Conservation (phyloP, 179 eudicot genomes). For the Silene coronaria region DNA sequence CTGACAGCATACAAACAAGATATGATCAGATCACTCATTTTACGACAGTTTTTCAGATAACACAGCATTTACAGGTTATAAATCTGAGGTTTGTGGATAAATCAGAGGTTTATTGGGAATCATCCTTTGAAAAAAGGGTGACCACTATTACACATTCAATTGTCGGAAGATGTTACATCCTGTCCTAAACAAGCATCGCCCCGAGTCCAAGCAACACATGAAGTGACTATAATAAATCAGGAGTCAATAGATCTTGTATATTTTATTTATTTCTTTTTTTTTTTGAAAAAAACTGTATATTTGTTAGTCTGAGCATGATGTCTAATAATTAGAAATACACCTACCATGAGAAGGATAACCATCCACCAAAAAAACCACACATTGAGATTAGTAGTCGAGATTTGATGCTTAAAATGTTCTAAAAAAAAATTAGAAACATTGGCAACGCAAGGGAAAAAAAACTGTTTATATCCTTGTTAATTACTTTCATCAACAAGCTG, state of each 20-base stretch:
- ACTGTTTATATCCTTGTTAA: background rate
- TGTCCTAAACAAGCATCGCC: background rate
- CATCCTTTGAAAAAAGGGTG: background rate
- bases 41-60: background rate
- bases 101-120: background rate
- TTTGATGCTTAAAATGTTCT: background rate
- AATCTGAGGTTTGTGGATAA: background rate
- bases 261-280: too few relatives aligned
- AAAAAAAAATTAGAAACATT: background rate
- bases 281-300: too few relatives aligned
- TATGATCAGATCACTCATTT: slow-evolving; percentile 5
- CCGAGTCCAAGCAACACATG: background rate
- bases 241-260: too few relatives aligned
- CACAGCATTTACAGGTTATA: background rate
- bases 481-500: background rate
- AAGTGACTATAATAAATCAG: too few relatives aligned
- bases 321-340: background rate
- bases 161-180: background rate
- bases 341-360: background rate
- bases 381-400: background rate
- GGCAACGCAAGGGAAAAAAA: too few relatives aligned
- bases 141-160: background rate
- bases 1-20: slow-evolving; percentile 28
- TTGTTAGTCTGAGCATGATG: too few relatives aligned
- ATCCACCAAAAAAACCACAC: background rate